Conservation (phyloP, 768 basidiomycete species). For the Punctularia strigosozonata region DNA sequence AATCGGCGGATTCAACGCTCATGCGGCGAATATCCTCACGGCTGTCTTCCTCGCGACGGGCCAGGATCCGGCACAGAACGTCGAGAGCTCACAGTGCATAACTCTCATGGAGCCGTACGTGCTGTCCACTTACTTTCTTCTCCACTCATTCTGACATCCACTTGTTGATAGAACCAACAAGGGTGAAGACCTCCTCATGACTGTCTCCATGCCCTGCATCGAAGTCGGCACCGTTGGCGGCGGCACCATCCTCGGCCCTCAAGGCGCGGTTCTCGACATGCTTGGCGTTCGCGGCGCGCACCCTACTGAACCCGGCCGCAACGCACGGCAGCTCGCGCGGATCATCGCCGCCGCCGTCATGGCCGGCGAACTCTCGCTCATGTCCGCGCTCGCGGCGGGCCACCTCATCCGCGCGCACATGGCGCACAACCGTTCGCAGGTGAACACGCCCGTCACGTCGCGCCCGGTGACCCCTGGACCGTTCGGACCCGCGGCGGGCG, state of each 20-base stretch:
- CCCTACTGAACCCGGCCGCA: slow-evolving; percentile 73
- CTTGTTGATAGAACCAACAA: slow-evolving; percentile 57
- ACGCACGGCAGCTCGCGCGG: slow-evolving; percentile 81
- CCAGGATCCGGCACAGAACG: slow-evolving; percentile 98
- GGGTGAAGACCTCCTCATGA: slow-evolving; percentile 84
- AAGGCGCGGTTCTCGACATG: slow-evolving; percentile 85
- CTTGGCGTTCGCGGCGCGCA: slow-evolving; percentile 90
- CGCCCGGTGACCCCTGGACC: slow-evolving; percentile 50
- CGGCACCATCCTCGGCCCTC: slow-evolving; percentile 86
- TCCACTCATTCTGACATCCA: slow-evolving; percentile 2
- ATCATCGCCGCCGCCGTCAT: slow-evolving; percentile 89
- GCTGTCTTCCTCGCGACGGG: slow-evolving; percentile 94
- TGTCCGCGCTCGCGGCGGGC: slow-evolving; percentile 89
- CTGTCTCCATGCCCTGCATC: slow-evolving; percentile 96
- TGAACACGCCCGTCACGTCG: slow-evolving; percentile 59
- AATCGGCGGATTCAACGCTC: slow-evolving; percentile 98
- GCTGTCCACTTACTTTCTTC: slow-evolving; percentile 5
- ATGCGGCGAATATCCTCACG: slow-evolving; percentile 94
- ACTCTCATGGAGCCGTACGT: slow-evolving; percentile 98
- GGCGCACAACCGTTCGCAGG: slow-evolving; percentile 79
- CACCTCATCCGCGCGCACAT: slow-evolving; percentile 91
- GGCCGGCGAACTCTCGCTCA: slow-evolving; percentile 90
- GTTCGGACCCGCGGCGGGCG: slow-evolving; percentile 9
- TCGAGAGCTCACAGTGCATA: slow-evolving; percentile 97
- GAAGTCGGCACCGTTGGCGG: slow-evolving; percentile 98